These are phyloP conservation scores for Luffa acutangula DNA, from an alignment of 306 rosid genomes.

Conservation along the genomic window DNA sequence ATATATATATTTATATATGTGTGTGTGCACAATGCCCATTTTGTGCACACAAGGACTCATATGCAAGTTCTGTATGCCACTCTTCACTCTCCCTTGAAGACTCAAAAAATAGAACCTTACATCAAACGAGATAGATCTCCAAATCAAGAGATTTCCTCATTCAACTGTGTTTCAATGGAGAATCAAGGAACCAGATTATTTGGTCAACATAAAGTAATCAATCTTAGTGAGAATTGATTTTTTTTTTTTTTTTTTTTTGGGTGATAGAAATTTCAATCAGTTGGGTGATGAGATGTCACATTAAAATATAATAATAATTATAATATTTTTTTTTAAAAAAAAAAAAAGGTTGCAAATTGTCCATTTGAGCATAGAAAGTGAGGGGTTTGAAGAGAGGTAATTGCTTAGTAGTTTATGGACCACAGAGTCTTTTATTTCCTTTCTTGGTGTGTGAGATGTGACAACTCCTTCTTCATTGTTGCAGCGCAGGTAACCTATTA, in stretches of 20 bases:
- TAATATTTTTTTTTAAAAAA: neutral
- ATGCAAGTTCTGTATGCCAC: neutral
- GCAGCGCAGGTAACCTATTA: neutral
- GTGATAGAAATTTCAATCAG: neutral
- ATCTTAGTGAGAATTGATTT: neutral
- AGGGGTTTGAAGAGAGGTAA: neutral
- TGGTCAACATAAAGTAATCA: neutral
- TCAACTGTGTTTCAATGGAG: neutral
- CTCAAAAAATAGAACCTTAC: neutral
- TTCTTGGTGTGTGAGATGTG: slow-evolving; percentile 8
- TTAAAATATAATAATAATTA: neutral
- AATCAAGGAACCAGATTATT: neutral
- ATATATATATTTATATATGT: no score
- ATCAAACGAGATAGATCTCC: neutral
- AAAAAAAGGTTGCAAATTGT: neutral
- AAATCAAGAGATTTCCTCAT: neutral
- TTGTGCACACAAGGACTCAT: neutral
- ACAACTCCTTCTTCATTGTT: neutral
- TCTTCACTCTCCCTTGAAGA: neutral
- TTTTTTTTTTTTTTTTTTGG: neutral
- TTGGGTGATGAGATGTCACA: neutral
- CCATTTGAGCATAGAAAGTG: neutral
- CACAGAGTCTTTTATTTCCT: neutral
- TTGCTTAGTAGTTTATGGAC: slow-evolving; percentile 7
- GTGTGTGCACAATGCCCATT: no score